Conservation (phyloP, 192 early-diverging fungal genomes). For the Haplosporangium gracile region DNA sequence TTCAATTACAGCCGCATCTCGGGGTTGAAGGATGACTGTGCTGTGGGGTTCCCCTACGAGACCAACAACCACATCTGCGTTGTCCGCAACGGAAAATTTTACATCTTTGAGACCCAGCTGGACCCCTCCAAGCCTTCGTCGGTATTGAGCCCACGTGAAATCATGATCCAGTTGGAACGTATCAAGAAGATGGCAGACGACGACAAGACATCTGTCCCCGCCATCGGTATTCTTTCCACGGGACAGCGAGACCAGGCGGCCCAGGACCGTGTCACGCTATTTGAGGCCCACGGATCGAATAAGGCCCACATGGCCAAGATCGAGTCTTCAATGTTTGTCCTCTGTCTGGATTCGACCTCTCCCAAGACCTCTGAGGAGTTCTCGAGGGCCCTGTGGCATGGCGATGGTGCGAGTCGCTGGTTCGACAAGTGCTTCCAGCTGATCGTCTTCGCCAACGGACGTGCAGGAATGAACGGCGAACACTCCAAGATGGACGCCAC, state of each 20-base stretch:
- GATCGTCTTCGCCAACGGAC: slow-evolving; percentile 81
- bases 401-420: slow-evolving; percentile 89
- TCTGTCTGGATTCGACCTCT: slow-evolving; percentile 80
- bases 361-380: slow-evolving; percentile 82
- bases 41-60: slow-evolving; percentile 67
- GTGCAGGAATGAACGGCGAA: slow-evolving; percentile 73
- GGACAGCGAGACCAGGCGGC: slow-evolving; percentile 68
- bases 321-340: slow-evolving; percentile 81
- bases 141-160: slow-evolving; percentile 46
- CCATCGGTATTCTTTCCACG: slow-evolving; percentile 69
- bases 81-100: slow-evolving; percentile 84
- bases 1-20: slow-evolving; percentile 88
- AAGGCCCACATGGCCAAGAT: slow-evolving; percentile 72
- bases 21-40: slow-evolving; percentile 73
- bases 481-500: slow-evolving; percentile 82
- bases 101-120: slow-evolving; percentile 70
- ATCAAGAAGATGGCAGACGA: slow-evolving; percentile 75
- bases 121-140: slow-evolving; percentile 53
- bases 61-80: slow-evolving; percentile 82
- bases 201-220: slow-evolving; percentile 60
- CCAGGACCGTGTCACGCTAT: slow-evolving; percentile 68
- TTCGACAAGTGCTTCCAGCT: slow-evolving; percentile 85
- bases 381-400: slow-evolving; percentile 83
- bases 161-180: slow-evolving; percentile 72
- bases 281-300: slow-evolving; percentile 71